Conservation (phyloP, 2,329 filamentous ascomycete species). For the Fusarium sterilihyphosum region DNA sequence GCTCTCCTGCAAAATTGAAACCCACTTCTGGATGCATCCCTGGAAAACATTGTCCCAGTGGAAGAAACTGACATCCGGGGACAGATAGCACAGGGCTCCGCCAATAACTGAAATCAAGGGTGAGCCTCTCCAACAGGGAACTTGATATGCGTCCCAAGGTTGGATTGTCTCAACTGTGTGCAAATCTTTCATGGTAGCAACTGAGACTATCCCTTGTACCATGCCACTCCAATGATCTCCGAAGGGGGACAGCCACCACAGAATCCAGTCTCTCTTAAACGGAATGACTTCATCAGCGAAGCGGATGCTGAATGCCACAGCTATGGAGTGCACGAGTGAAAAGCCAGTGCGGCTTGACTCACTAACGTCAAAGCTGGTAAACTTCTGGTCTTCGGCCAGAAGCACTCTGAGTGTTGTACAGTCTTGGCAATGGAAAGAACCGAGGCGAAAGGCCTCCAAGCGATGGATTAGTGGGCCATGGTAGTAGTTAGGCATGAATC, state of each 20-base stretch:
- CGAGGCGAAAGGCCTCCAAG: slow-evolving; percentile 38
- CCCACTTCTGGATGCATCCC: slow-evolving; percentile 28
- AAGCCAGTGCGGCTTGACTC: slow-evolving; percentile 22
- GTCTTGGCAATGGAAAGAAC: slow-evolving; percentile 17
- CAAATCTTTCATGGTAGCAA: slow-evolving; percentile 28
- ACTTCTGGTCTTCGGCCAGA: not conserved
- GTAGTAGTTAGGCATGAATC: slow-evolving; percentile 35
- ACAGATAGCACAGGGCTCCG: slow-evolving; percentile 41
- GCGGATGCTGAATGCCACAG: slow-evolving; percentile 31
- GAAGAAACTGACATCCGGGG: not conserved
- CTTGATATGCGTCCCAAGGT: slow-evolving; percentile 36
- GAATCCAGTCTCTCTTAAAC: too few relatives aligned
- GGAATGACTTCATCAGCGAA: slow-evolving; percentile 25
- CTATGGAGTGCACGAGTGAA: slow-evolving; percentile 42
- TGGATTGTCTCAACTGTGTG: slow-evolving; percentile 27
- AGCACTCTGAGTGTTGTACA: too few relatives aligned
- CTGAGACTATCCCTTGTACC: too few relatives aligned
- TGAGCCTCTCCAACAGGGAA: slow-evolving; percentile 40
- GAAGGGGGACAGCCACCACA: too few relatives aligned
- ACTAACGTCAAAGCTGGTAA: slow-evolving; percentile 2
- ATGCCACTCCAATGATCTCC: too few relatives aligned
- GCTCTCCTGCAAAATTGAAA: not conserved
- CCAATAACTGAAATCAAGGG: slow-evolving; percentile 40
- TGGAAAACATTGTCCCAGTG: slow-evolving; percentile 39
- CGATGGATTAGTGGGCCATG: slow-evolving; percentile 12